Conservation (phyloP, 257 asterid species). For the Fraxinus pennsylvanica region DNA sequence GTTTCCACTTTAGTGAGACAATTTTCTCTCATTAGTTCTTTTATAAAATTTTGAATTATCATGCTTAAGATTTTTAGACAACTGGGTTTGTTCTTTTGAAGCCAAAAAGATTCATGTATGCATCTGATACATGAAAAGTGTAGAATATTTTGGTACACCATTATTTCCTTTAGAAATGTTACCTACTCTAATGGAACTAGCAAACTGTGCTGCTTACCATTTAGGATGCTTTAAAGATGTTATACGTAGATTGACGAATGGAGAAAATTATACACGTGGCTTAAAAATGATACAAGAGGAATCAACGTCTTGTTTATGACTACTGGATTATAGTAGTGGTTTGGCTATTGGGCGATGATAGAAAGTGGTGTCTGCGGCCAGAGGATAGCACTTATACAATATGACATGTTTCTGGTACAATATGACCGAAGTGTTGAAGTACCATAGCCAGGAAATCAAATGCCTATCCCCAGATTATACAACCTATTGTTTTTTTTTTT, state of each 20-base stretch:
- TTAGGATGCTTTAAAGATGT: constrained; percentile 1
- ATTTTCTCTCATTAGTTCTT: background rate
- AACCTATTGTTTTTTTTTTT: no score
- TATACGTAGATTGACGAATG: background rate
- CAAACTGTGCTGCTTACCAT: background rate
- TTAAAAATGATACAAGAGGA: background rate
- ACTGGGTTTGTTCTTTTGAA: background rate
- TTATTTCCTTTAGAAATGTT: background rate
- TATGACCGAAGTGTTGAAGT: background rate
- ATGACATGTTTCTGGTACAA: background rate
- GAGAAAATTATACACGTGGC: background rate
- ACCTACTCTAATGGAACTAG: background rate
- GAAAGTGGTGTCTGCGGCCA: background rate
- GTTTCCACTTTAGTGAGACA: background rate
- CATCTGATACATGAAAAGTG: background rate
- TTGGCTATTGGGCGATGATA: background rate
- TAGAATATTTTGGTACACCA: background rate
- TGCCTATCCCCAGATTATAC: background rate
- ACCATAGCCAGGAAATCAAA: background rate
- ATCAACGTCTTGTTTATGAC: background rate
- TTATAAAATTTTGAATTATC: background rate
- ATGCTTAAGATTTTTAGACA: background rate
- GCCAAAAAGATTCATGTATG: background rate
- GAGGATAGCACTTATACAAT: background rate
- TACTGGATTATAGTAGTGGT: background rate